Evolutionary conservation across 1,284 basidiomycete genomes (phyloP), one percentile per base, ranked within the genome.

Genomic region (Neotropicomus parvogracilis): DNA sequence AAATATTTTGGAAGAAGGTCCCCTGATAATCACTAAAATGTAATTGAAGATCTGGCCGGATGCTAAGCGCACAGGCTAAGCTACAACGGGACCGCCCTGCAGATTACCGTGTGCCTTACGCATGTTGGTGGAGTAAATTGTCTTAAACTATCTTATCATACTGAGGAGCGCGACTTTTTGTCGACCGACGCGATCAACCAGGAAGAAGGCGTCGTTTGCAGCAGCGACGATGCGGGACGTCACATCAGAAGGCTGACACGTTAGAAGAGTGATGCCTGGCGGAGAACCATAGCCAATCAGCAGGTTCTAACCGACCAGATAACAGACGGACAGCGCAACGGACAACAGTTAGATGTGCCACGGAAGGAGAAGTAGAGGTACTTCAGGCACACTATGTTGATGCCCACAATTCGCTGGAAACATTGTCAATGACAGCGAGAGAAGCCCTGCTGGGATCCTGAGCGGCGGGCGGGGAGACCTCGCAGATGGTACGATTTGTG

Each of bases 391-490:
- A 83, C 67, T 85, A 85, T 10, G 81, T 85, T 81, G 59, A 78
- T 78, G 27, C 75, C 77, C 13, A 74, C 73, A 24, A 85, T 79
- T 61, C 88, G 85, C 63, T 88, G 83, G 68, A 87, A 85, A 57
- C 80, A 81, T 56, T 87, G 85, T 77, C 75, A 42, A 79, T 70
- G 46, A 85, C 68, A 6, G 77, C 85, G 17, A 87, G 66, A 42
- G 71, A 64, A 11, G 78, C 74, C 33, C 84, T 72, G 46, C 83
- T 71, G 64, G 85, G 80, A 64, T 86, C 86, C 59, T 85, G 84
- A 28, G 71, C 17, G 53, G 53, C 16, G 62, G 57, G 20, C 43
- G 52, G n/a, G 57, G n/a, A 42, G 20, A 16, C n/a, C 39, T 34
- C 32, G 6, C 16, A n/a, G n/a, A n/a, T n/a, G n/a, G n/a, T n/a